Evolutionary conservation across 768 basidiomycete species (phyloP), one percentile per base, ranked within the genome.

Genomic region (Phlebiopsis flavidoalba): DNA sequence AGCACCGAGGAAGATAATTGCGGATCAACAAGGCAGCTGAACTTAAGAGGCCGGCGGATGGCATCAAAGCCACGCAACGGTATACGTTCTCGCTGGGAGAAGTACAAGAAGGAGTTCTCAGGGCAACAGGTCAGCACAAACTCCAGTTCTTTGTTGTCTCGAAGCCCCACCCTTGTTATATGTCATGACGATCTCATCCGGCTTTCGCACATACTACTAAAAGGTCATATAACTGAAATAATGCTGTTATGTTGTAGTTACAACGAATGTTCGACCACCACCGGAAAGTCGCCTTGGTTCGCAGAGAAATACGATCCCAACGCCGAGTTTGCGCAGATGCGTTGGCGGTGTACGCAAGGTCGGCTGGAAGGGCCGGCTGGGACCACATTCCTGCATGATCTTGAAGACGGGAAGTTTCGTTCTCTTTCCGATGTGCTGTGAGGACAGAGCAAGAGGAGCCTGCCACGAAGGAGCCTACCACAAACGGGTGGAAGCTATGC

Each of bases 181-280:
- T 53, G 31, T 15, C 52, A 17, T 36, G 11, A 17, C 35, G 31
- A 17, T 35, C 35, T 10, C 17, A 35, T n/a, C 43, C 17, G 15
- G 57, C 7, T 36, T 35, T 57, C 33, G 49, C 47, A 15, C 33
- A 22, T 35, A 45, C 49, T 31, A 31, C 35, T 21, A 46, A 24
- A 21, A 55, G 8, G 14, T 46, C 54, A 7, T 58, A 8, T 50
- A 40, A 58, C 62, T 66, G 60, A 64, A 62, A 19, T 15, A 50
- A 51, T 33, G 33, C 45, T 15, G 40, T 53, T 24, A 49, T 48
- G 53, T 37, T 63, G 72, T 82, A 98, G 95, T 85, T 96, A 70
- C 92, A 93, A 79, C 89, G 90, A 60, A 89, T 98, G 83, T 97
- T 93, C 81, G 90, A 97, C 36, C 90, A 93, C 75, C 95, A 98